These are phyloP conservation scores for Breynia disticha DNA, from an alignment of 441 rosid species.

Conservation along the genomic window DNA sequence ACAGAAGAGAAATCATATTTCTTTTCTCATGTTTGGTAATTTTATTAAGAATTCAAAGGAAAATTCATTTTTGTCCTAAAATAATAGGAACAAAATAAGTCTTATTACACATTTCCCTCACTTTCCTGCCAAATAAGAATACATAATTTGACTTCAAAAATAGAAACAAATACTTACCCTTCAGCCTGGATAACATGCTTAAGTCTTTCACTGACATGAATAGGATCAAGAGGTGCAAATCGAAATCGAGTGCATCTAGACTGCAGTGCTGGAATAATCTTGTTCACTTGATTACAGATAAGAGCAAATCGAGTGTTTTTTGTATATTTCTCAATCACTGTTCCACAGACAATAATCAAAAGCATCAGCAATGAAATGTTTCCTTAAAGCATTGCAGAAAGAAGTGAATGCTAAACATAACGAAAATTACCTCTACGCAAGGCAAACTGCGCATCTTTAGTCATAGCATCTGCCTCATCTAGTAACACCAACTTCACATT, in stretches of 20 bases:
- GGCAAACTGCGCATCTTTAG: slow-evolving; percentile 99
- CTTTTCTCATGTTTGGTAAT: too few species aligned
- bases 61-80: too few species aligned
- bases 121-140: too few species aligned
- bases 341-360: slow-evolving; percentile 17
- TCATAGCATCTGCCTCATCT: slow-evolving; percentile 98
- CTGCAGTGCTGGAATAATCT: slow-evolving; percentile 95
- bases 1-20: too few species aligned
- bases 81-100: too few species aligned
- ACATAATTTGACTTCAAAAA: slow-evolving; percentile 2
- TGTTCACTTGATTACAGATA: slow-evolving; percentile 87
- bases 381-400: not conserved
- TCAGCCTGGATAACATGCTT: slow-evolving; percentile 76
- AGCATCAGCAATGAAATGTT: not conserved
- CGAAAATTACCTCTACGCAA: slow-evolving; percentile 67
- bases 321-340: slow-evolving; percentile 95
- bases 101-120: too few species aligned
- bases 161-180: slow-evolving; percentile 38
- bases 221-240: slow-evolving; percentile 85
- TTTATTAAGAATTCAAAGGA: too few species aligned
- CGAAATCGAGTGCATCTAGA: slow-evolving; percentile 95
- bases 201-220: slow-evolving; percentile 66
- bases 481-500: slow-evolving; percentile 82
- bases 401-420: not conserved
- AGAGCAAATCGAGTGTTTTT: slow-evolving; percentile 92